A percentile compares a stretch with the other conserved stretches of the same genome.
These are phyloP conservation scores for Melaleuca alternifolia DNA, from an alignment of 345 rosid genomes.

Conservation along the genomic window DNA sequence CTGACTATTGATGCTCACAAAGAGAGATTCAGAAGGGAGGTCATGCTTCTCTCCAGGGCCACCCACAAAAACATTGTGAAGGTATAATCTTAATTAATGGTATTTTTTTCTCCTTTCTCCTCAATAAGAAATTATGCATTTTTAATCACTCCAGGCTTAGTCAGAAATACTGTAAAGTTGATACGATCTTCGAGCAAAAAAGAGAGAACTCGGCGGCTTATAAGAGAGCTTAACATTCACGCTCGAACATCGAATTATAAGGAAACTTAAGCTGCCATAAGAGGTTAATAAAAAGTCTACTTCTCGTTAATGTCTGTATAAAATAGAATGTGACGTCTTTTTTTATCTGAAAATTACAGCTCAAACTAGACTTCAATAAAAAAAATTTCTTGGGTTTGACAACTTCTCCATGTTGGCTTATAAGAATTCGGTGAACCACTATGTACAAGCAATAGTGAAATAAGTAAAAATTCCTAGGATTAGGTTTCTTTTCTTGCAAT, in stretches of 20 bases:
- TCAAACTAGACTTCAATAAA: neutral
- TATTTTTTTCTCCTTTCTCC: neutral
- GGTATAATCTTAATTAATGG: conserved; percentile 6
- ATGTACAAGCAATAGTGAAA: neutral
- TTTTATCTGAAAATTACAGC: neutral
- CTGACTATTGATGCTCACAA: conserved; percentile 10
- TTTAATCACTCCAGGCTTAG: neutral
- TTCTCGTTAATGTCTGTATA: neutral
- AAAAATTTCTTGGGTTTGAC: no score
- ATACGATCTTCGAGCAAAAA: neutral
- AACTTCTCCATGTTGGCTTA: neutral
- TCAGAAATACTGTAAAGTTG: neutral
- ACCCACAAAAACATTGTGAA: conserved; percentile 41
- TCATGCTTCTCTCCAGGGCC: conserved; percentile 29
- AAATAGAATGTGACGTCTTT: neutral
- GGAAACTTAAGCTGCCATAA: neutral
- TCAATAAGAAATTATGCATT: neutral
- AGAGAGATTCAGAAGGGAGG: conserved; percentile 43
- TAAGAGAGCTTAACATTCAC: neutral
- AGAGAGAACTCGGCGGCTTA: neutral
- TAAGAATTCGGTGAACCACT: neutral
- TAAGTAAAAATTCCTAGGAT: neutral
- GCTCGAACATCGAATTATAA: neutral
- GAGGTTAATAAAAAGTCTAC: neutral
- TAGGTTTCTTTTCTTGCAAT: neutral